These are phyloP conservation scores for Magnolia officinalis DNA, from an alignment of 164 flowering plant species.

Conservation along the genomic window DNA sequence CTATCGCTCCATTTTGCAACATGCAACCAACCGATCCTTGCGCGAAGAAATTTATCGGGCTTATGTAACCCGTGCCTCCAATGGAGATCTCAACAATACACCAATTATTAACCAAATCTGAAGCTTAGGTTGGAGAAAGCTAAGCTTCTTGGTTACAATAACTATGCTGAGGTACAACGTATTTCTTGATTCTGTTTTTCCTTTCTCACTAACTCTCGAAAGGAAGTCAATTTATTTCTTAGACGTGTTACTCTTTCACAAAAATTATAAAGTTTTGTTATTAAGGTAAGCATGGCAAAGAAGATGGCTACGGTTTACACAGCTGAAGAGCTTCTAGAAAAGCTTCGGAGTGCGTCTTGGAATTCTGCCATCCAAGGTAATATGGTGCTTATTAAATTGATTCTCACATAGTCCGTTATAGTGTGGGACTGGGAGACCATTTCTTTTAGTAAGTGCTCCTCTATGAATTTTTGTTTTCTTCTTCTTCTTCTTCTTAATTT, in stretches of 20 bases:
- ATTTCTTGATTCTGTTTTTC: neutral
- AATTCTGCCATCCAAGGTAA: slow-evolving; percentile 83
- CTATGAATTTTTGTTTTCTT: neutral
- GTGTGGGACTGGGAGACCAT: neutral
- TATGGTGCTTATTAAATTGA: neutral
- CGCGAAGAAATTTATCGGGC: slow-evolving; percentile 92
- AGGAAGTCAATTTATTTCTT: neutral
- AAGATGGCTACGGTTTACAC: slow-evolving; percentile 95
- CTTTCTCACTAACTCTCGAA: neutral
- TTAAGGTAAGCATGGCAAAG: slow-evolving; percentile 94
- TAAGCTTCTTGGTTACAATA: slow-evolving; percentile 80
- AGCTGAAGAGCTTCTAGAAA: slow-evolving; percentile 85
- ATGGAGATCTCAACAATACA: slow-evolving; percentile 85
- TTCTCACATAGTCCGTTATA: neutral
- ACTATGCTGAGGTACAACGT: slow-evolving; percentile 80
- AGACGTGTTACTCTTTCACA: neutral
- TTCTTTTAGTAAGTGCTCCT: neutral
- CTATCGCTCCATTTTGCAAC: slow-evolving; percentile 88
- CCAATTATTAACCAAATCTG: slow-evolving; percentile 74
- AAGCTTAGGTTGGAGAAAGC: slow-evolving; percentile 94
- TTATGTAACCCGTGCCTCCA: slow-evolving; percentile 77
- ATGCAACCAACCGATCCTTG: slow-evolving; percentile 68
- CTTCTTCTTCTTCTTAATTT: neutral
- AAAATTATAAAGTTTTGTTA: slow-evolving; percentile 5
- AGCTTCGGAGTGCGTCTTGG: slow-evolving; percentile 91